phyloP scores from a whole-genome alignment of 2,329 filamentous ascomycete species.

The Colletotrichum lupini region DNA sequence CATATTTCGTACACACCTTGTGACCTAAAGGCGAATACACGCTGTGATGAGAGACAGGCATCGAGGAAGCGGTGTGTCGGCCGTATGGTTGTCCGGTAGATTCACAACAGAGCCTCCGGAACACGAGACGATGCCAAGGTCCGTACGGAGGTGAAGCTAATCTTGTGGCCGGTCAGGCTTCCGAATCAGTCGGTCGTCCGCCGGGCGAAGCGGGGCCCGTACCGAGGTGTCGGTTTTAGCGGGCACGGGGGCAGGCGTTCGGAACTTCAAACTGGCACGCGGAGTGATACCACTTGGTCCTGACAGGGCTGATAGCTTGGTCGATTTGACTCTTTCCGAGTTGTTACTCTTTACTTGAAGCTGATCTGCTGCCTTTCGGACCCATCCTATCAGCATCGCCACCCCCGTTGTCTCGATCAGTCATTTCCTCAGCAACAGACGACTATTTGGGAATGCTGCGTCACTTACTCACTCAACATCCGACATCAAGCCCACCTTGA shows the following conservation, averaged over 20 bases:
- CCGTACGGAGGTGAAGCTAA: conserved; percentile 4
- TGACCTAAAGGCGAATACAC: too few species aligned
- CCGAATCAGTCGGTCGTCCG: conserved; percentile 27
- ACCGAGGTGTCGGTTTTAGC: neutral
- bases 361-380: neutral
- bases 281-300: neutral
- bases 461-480: conserved; percentile 13
- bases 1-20: neutral
- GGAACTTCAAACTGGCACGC: neutral
- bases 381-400: conserved; percentile 20
- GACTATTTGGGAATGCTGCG: neutral
- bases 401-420: conserved; percentile 17
- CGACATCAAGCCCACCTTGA: conserved; percentile 6
- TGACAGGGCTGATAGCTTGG: conserved; percentile 9
- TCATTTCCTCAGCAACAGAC: conserved; percentile 12
- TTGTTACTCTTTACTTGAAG: neutral
- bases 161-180: conserved; percentile 13
- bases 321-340: neutral
- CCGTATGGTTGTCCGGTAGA: neutral
- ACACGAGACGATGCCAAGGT: neutral
- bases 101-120: neutral
- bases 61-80: neutral
- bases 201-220: conserved; percentile 5
- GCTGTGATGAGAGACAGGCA: neutral
- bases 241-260: neutral